phyloP scores from a whole-genome alignment of 371 early-diverging fungal species.

The Haplosporangium sp. region DNA sequence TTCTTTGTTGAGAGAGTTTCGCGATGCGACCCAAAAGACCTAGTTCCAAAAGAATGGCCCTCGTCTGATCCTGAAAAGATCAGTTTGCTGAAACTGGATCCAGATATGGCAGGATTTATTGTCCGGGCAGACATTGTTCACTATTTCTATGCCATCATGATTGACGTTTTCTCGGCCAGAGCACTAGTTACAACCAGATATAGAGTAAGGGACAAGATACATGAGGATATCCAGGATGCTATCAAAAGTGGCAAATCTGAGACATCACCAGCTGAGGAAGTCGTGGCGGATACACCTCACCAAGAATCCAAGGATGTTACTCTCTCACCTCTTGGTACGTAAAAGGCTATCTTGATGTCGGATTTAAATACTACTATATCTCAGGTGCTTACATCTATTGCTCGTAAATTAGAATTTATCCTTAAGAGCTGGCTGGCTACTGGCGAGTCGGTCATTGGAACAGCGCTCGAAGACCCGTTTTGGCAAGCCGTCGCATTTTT shows the following conservation, averaged over 20 bases:
- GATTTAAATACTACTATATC: background rate
- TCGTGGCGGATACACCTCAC: background rate
- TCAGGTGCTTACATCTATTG: background rate
- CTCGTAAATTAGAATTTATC: slow-evolving; percentile 29
- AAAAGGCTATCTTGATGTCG: background rate
- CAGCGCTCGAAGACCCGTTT: slow-evolving; percentile 36
- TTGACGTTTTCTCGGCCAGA: slow-evolving; percentile 28
- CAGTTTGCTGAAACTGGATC: slow-evolving; percentile 11
- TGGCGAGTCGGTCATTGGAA: slow-evolving; percentile 34
- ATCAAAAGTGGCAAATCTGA: background rate
- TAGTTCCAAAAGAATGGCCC: slow-evolving; percentile 36
- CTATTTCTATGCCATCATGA: slow-evolving; percentile 22
- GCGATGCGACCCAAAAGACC: slow-evolving; percentile 19
- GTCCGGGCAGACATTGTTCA: slow-evolving; percentile 42
- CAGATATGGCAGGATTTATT: slow-evolving; percentile 29
- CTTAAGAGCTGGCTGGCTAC: slow-evolving; percentile 41
- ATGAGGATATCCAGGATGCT: slow-evolving; percentile 17
- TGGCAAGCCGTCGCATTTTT: slow-evolving; percentile 36
- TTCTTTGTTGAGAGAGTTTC: slow-evolving; percentile 31
- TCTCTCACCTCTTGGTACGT: slow-evolving; percentile 1
- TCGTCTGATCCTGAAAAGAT: slow-evolving; percentile 12
- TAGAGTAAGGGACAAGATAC: slow-evolving; percentile 17
- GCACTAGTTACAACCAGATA: slow-evolving; percentile 29
- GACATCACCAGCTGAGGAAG: slow-evolving; percentile 1
- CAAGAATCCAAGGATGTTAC: slow-evolving; percentile 1